Conservation (phyloP, 140 eudicot species). For the Flaveria floridana region DNA sequence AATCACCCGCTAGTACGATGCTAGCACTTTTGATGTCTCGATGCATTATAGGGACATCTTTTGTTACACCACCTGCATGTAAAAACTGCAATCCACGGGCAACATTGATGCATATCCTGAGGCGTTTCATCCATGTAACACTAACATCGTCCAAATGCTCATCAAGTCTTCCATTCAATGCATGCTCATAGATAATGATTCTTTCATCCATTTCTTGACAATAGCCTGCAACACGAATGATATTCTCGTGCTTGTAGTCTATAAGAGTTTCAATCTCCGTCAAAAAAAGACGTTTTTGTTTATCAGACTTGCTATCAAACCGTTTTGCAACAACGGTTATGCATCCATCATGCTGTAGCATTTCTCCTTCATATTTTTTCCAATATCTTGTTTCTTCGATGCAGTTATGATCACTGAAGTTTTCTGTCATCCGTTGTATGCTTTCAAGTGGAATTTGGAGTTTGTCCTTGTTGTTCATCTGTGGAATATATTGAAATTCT, state of each 20-base stretch:
- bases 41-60: background rate
- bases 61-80: conserved; percentile 3
- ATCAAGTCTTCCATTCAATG: conserved; percentile 1
- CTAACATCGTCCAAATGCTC: background rate
- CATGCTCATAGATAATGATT: conserved; percentile 11
- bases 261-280: background rate
- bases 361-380: conserved; percentile 13
- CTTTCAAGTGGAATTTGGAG: conserved; percentile 5
- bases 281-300: background rate
- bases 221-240: background rate
- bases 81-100: background rate
- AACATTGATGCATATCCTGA: conserved; percentile 10
- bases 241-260: conserved; percentile 7
- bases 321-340: background rate
- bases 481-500: background rate
- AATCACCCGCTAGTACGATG: conserved; percentile 3
- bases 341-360: background rate
- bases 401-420: background rate
- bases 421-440: background rate
- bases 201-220: conserved; percentile 5
- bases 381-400: conserved; percentile 6
- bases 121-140: conserved; percentile 20
- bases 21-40: conserved; percentile 1
- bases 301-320: background rate
- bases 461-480: background rate